phyloP scores from a whole-genome alignment of 306 rosid species.

The Amphicarpaea edgeworthii region DNA sequence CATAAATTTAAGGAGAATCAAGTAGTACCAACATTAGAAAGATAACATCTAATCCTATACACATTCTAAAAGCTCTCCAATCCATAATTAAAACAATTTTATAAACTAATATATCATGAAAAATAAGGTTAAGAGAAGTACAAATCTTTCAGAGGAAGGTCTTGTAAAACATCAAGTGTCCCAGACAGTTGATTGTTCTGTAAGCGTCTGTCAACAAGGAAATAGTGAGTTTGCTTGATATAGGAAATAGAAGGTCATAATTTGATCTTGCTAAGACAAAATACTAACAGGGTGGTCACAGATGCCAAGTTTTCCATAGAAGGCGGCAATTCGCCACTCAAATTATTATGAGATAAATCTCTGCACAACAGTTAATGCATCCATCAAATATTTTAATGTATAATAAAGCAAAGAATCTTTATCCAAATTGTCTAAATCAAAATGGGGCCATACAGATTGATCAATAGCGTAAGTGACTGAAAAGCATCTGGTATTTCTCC shows the following conservation, averaged over 20 bases:
- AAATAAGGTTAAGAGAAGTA: constrained; percentile 59
- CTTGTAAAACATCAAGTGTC: constrained; percentile 80
- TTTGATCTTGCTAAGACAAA: constrained; percentile 48
- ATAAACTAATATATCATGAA: constrained; percentile 35
- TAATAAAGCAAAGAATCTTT: constrained; percentile 39
- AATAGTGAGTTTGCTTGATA: constrained; percentile 45
- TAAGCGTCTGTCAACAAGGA: constrained; percentile 71
- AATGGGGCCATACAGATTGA: constrained; percentile 80
- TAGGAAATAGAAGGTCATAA: constrained; percentile 26
- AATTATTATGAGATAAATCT: constrained; percentile 83
- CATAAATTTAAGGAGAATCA: constrained; percentile 32
- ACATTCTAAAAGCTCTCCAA: constrained; percentile 31
- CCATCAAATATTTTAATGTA: constrained; percentile 40
- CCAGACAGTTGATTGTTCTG: constrained; percentile 91
- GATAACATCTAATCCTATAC: constrained; percentile 20
- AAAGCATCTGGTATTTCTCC: constrained; percentile 94
- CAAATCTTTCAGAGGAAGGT: constrained; percentile 84
- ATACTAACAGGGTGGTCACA: constrained; percentile 88
- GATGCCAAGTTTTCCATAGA: constrained; percentile 66
- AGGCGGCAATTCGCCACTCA: constrained; percentile 89
- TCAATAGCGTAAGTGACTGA: constrained; percentile 65
- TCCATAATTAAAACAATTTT: neutral
- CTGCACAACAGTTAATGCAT: constrained; percentile 57
- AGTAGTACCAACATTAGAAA: constrained; percentile 8
- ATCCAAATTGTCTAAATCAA: constrained; percentile 35